Evolutionary conservation across 345 rosid genomes (phyloP).

Genomic region (Raphanus sativus): DNA sequence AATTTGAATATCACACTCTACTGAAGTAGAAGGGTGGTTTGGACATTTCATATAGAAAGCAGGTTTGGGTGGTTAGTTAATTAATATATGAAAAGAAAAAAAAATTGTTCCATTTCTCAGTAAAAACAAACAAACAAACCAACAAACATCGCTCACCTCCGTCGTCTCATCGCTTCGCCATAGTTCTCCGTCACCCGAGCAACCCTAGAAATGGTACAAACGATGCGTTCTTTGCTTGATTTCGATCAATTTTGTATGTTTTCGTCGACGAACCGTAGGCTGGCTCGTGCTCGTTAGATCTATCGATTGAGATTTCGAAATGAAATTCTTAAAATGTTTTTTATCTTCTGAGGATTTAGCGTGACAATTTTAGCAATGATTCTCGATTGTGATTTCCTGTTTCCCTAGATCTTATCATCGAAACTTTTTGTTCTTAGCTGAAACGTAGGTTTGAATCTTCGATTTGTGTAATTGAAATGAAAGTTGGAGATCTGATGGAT

Average conservation of each 20-base stretch:
- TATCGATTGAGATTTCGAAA: neutral
- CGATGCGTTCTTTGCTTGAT: neutral
- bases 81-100: neutral
- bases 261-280: neutral
- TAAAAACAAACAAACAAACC: neutral
- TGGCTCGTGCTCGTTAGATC: slow-evolving; percentile 5
- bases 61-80: neutral
- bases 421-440: neutral
- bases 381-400: neutral
- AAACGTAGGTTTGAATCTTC: neutral
- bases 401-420: neutral
- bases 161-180: slow-evolving; percentile 24
- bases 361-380: neutral
- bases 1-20: slow-evolving; percentile 20
- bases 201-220: slow-evolving; percentile 30
- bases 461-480: neutral
- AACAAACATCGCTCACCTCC: slow-evolving; percentile 12
- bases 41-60: neutral
- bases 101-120: neutral
- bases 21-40: slow-evolving; percentile 12
- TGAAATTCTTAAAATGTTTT: neutral
- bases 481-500: slow-evolving; percentile 3
- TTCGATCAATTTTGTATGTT: neutral
- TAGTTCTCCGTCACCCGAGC: neutral
- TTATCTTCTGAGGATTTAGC: neutral